These are phyloP conservation scores for Fusarium chlamydosporum DNA, from an alignment of 2,329 filamentous ascomycete genomes.

Conservation along the genomic window DNA sequence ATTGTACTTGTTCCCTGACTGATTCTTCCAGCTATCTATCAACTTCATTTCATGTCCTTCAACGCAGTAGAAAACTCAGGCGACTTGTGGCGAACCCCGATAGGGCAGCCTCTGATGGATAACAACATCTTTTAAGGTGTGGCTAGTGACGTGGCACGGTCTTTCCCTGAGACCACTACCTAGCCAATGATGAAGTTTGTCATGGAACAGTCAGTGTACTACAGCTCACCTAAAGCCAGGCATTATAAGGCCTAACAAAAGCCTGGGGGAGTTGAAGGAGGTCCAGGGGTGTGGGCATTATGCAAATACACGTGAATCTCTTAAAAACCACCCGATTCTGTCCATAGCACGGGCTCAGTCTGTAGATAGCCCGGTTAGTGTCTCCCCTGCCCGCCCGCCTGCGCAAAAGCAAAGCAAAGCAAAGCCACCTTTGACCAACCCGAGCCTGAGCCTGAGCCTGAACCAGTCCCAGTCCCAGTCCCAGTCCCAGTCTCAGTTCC, in stretches of 20 bases:
- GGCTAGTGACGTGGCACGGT: conserved; percentile 47
- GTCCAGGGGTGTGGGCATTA: conserved; percentile 13
- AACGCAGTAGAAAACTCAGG: conserved; percentile 36
- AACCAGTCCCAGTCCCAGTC: conserved; percentile 23
- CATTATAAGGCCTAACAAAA: conserved; percentile 26
- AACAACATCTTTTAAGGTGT: conserved; percentile 41
- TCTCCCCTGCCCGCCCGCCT: conserved; percentile 27
- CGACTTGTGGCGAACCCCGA: conserved; percentile 42
- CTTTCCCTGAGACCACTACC: conserved; percentile 4
- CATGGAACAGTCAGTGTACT: conserved; percentile 13
- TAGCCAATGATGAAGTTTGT: conserved; percentile 9
- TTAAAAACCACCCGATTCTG: conserved; percentile 5
- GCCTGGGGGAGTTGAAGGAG: background rate
- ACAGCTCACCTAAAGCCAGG: conserved; percentile 11
- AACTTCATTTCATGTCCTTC: conserved; percentile 24
- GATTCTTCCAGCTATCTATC: conserved; percentile 21
- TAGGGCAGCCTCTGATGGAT: conserved; percentile 38
- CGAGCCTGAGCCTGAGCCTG: conserved; percentile 27
- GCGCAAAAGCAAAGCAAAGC: conserved; percentile 25
- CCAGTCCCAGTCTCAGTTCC: conserved; percentile 24
- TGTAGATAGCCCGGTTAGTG: background rate
- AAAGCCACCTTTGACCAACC: conserved; percentile 27
- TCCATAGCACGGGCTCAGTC: background rate
- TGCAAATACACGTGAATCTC: conserved; percentile 49
- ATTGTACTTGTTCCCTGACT: conserved; percentile 28